Base-by-base conservation (phyloP, 352 stramenopile species). In the Phytopythium ostracodes region DNA sequence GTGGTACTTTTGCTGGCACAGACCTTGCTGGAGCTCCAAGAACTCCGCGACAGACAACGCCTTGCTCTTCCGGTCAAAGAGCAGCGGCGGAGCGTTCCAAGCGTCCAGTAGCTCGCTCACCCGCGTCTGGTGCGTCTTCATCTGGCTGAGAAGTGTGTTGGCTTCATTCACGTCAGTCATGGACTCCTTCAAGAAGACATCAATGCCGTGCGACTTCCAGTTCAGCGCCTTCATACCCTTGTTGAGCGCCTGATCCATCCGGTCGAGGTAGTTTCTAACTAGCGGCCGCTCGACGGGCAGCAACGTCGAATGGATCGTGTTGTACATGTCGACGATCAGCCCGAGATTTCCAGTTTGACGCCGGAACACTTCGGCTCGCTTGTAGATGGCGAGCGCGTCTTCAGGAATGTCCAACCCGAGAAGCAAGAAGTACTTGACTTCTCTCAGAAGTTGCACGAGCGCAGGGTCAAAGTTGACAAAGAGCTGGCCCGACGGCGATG, bases 391-490 rank as follows among this genome's bases (percentile, higher is more conserved):
- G 15, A 97, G 76, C 1, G 91, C 92, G 53, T 94, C 84, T 47
- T 91, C 81, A 0, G 92, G 93, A 25, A 98, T 95, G 25, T 96
- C 75, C 10, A 98, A 67, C 1, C 87, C 89, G 12, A 98, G 71
- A 9, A 97, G 69, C 33, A 97, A 52, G 47, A 98, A 98, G 68
- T 98, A 98, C 65, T 98, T 98, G 10, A 98, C 91, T 68, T 98
- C 93, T 11, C 93, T 81, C 22, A 98, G 64, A 10, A 98, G 75
- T 18, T 96, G 84, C 9, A 98, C 88, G 5, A 98, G 64, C 3
- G 90, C 81, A 7, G 90, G 75, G 64, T 98, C 90, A 56, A 98
- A 98, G 65, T 98, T 98, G 0, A 98, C 91, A 17, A 80, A 74
- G 2, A 98, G 67, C 38, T 78, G 50, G 0, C 78, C 64, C 1